phyloP scores from a whole-genome alignment of 805 yeast genomes.

The Alloascoidea hylecoeti region DNA sequence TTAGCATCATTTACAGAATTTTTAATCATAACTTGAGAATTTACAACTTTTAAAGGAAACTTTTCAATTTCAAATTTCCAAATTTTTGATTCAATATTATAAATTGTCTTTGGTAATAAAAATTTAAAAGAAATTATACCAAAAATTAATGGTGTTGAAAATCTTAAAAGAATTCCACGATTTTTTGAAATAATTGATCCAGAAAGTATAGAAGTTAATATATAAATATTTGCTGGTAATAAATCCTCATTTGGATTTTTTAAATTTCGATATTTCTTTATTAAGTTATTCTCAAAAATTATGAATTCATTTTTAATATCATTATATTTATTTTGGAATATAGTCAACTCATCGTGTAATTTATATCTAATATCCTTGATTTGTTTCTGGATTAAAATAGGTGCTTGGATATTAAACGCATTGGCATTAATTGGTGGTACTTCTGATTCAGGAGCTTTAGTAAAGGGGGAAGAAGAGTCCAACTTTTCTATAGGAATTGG shows the following conservation, averaged over 20 bases:
- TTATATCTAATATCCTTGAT: not conserved
- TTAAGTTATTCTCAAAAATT: not conserved
- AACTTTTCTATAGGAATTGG: slow-evolving; percentile 1
- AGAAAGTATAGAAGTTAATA: not conserved
- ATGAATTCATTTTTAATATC: not conserved
- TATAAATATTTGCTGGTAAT: not conserved
- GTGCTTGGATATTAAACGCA: not conserved
- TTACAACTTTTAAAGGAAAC: not conserved
- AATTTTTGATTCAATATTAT: not conserved
- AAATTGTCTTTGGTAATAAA: not conserved
- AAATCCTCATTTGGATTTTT: not conserved
- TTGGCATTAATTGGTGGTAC: not conserved
- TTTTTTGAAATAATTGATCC: not conserved
- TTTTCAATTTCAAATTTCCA: not conserved
- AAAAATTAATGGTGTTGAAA: not conserved
- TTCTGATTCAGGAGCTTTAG: not conserved
- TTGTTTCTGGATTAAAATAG: not conserved
- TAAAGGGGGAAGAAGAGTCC: not conserved
- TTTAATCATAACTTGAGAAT: not conserved
- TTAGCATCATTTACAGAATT: not conserved
- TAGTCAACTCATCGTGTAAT: not conserved
- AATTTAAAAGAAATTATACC: not conserved
- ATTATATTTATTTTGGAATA: not conserved
- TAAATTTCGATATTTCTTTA: not conserved
- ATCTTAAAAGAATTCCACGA: not conserved